Evolutionary conservation across 1,284 basidiomycete genomes (phyloP).

Genomic region (Heterobasidion occidentale): DNA sequence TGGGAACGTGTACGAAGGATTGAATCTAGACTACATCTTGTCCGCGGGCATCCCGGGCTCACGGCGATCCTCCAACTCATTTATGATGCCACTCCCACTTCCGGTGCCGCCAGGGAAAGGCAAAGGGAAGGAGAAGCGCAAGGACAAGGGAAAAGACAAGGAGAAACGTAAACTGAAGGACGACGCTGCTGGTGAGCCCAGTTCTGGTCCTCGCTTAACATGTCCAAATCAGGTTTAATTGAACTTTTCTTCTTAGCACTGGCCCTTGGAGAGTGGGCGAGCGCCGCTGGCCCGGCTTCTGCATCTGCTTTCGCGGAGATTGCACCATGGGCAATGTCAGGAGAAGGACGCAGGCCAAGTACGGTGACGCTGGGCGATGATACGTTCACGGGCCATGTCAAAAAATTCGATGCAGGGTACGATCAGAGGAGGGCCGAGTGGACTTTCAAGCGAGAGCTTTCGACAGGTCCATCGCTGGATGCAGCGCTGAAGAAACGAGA

Average conservation of each 20-base stretch:
- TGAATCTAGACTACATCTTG: slow-evolving; percentile 38
- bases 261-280: neutral
- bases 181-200: slow-evolving; percentile 1
- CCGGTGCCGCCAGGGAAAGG: slow-evolving; percentile 10
- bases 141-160: slow-evolving; percentile 8
- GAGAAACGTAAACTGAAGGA: slow-evolving; percentile 8
- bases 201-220: neutral
- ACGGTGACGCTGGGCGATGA: slow-evolving; percentile 48
- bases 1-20: slow-evolving; percentile 25
- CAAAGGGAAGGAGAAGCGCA: slow-evolving; percentile 10
- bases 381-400: slow-evolving; percentile 46
- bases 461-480: slow-evolving; percentile 23
- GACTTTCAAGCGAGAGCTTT: slow-evolving; percentile 55
- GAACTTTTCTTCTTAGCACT: neutral
- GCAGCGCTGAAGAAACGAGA: neutral
- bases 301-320: slow-evolving; percentile 7
- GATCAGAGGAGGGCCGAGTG: slow-evolving; percentile 40
- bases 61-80: slow-evolving; percentile 27
- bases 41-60: slow-evolving; percentile 16
- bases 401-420: slow-evolving; percentile 40
- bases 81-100: slow-evolving; percentile 17
- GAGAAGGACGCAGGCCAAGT: slow-evolving; percentile 34
- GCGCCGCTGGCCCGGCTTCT: slow-evolving; percentile 2
- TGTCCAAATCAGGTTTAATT: neutral
- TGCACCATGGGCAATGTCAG: slow-evolving; percentile 14